These are phyloP conservation scores for Collariella sp. DNA, from an alignment of 495 filamentous ascomycete genomes.

Conservation along the genomic window DNA sequence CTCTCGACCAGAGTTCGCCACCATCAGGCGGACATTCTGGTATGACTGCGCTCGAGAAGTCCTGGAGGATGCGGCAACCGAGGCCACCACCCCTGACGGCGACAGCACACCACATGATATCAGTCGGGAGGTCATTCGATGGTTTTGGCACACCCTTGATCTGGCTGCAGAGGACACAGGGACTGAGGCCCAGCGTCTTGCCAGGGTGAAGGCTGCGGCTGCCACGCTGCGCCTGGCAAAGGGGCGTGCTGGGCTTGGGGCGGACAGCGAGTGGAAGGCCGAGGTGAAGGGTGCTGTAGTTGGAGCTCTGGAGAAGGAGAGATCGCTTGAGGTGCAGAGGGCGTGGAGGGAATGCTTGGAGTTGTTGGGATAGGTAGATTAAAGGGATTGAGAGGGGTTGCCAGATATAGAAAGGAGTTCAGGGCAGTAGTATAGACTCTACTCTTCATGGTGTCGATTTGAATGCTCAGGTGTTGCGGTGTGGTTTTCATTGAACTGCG, in stretches of 20 bases:
- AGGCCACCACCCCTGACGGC: slow-evolving; percentile 14
- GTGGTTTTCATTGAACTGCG: no score
- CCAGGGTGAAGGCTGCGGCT: slow-evolving; percentile 29
- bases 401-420: not conserved
- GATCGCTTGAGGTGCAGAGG: slow-evolving; percentile 38
- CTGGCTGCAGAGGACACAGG: slow-evolving; percentile 27
- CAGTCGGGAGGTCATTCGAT: slow-evolving; percentile 17
- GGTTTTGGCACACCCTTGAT: slow-evolving; percentile 35
- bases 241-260: slow-evolving; percentile 6
- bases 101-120: slow-evolving; percentile 10
- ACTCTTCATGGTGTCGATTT: no score
- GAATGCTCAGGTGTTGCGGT: no score
- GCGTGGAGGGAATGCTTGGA: slow-evolving; percentile 23
- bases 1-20: slow-evolving; percentile 15
- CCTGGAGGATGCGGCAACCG: slow-evolving; percentile 18
- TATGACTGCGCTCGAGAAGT: slow-evolving; percentile 27
- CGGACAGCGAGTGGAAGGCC: slow-evolving; percentile 8
- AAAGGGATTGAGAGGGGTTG: not conserved
- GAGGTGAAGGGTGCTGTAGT: slow-evolving; percentile 16
- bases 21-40: slow-evolving; percentile 28
- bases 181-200: slow-evolving; percentile 34
- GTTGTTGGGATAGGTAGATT: slow-evolving; percentile 4
- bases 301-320: slow-evolving; percentile 28
- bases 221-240: slow-evolving; percentile 27
- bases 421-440: not conserved